Percentiles rank a stretch among this genome's conserved stretches.
Conservation (phyloP, 1,284 basidiomycete genomes). For the Microbotryomycetes sp. region DNA sequence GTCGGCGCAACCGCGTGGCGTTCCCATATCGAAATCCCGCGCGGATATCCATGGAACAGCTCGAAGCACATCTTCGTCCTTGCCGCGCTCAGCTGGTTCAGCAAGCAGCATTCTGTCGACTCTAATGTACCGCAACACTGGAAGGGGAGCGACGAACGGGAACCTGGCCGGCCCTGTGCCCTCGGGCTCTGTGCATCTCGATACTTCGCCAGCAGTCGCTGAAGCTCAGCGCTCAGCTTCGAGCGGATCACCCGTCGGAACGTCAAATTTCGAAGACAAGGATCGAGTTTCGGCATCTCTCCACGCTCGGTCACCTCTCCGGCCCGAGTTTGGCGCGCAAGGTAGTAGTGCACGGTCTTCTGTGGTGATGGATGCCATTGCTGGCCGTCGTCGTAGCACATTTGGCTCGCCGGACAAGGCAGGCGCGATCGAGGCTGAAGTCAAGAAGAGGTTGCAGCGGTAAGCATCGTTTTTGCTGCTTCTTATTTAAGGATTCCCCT, state of each 20-base stretch:
- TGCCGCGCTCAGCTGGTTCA: slow-evolving; percentile 14
- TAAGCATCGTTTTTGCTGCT: too few relatives aligned
- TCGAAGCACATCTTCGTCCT: neutral
- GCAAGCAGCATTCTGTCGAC: slow-evolving; percentile 23
- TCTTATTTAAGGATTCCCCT: too few relatives aligned
- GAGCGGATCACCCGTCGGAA: too few relatives aligned
- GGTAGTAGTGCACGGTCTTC: neutral
- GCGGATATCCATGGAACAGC: neutral
- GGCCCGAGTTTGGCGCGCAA: too few relatives aligned
- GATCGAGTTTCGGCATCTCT: too few relatives aligned
- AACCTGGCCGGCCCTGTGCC: neutral
- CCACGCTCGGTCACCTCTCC: too few relatives aligned
- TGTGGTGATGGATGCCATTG: neutral
- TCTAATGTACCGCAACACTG: slow-evolving; percentile 4
- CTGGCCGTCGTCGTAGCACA: neutral
- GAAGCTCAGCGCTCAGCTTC: neutral
- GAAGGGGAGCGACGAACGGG: neutral
- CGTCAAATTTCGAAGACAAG: too few relatives aligned
- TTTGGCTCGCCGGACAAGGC: neutral
- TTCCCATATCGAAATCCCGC: neutral
- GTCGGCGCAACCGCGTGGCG: neutral
- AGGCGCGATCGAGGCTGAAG: neutral
- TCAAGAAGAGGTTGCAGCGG: neutral
- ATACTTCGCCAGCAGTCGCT: neutral
- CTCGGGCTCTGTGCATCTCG: neutral